Base-by-base conservation (phyloP, 2,329 filamentous ascomycete species). In the Xylariaceae sp. region DNA sequence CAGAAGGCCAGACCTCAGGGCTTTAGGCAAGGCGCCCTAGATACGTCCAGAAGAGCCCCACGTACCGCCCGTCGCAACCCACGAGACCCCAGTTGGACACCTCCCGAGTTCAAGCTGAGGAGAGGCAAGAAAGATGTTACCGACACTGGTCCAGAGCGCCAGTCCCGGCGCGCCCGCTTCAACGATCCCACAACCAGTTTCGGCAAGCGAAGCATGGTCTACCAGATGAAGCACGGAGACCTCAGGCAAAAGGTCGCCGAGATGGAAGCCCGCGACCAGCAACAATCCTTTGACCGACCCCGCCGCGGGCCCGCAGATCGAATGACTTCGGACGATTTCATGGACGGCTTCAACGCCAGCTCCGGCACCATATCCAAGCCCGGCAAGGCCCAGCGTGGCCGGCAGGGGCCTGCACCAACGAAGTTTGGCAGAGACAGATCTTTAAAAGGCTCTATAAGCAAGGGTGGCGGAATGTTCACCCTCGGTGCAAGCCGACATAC, bases 151-250 rank as follows among this genome's bases (percentile, higher is more conserved):
- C 65, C 63, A n/a, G 60, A 70, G 42, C 67, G 70, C 3, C 70
- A 73, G 59, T 72, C 78, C 6, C 71, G 80, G 39, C 67, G 69
- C 42, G 73, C 75, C 32, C 72, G 80, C 5, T 83, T 83, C 59
- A 66, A 75, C 43, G 73, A 82, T 51, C 72, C 75, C 0, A 66
- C 72, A 2, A 69, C 65, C 15, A 53, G 61, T 1, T 80, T 81
- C 59, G 81, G 79, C 15, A 80, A 79, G 65, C 72, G 66, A 41
- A 83, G 80, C 55, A 53, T 81, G 14, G 79, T 83, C 2, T 81
- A 79, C 47, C 68, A 76, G 58, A 61, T 78, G 51, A 80, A 78
- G 58, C 69, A 73, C 45, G 78, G 75, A 2, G 52, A 62, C 17
- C 54, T 76, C 30, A 63, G 67, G 42, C 64, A 70, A 2, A 59